These are phyloP conservation scores for Inga oerstediana DNA, from an alignment of 306 rosid species.

Conservation along the genomic window DNA sequence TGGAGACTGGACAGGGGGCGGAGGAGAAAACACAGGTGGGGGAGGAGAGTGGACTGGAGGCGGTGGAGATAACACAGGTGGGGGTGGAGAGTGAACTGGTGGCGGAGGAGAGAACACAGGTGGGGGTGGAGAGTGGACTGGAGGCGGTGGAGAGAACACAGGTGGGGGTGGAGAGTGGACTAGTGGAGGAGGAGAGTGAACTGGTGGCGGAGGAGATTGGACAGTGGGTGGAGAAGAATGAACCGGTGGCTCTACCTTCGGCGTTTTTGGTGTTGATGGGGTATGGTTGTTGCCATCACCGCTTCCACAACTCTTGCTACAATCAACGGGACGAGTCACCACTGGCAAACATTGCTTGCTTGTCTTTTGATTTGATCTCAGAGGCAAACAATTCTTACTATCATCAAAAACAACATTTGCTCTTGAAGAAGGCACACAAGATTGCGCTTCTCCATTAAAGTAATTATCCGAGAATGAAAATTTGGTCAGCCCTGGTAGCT, in stretches of 20 bases:
- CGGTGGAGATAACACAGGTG: not conserved
- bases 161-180: conserved; percentile 12
- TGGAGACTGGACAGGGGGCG: conserved; percentile 23
- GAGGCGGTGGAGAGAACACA: not conserved
- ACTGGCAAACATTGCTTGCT: conserved; percentile 43
- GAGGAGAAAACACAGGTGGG: conserved; percentile 16
- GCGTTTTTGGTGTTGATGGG: not conserved
- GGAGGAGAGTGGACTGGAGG: conserved; percentile 10
- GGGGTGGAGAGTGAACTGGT: not conserved
- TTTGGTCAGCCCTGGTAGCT: conserved; percentile 51
- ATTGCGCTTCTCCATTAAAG: conserved; percentile 50
- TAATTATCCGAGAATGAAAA: conserved; percentile 62
- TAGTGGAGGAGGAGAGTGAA: not conserved
- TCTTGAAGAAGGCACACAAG: conserved; percentile 38
- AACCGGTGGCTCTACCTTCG: not conserved
- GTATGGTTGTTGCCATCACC: not conserved
- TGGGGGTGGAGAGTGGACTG: not conserved
- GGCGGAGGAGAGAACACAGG: not conserved
- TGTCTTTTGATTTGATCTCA: conserved; percentile 54
- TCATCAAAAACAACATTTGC: conserved; percentile 31
- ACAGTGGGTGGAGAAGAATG: not conserved
- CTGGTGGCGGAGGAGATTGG: not conserved
- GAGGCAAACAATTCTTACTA: conserved; percentile 49
- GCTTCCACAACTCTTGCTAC: conserved; percentile 53
- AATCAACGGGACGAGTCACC: conserved; percentile 54